phyloP scores from a whole-genome alignment of 805 yeast genomes.

The Geotrichum ghanense region DNA sequence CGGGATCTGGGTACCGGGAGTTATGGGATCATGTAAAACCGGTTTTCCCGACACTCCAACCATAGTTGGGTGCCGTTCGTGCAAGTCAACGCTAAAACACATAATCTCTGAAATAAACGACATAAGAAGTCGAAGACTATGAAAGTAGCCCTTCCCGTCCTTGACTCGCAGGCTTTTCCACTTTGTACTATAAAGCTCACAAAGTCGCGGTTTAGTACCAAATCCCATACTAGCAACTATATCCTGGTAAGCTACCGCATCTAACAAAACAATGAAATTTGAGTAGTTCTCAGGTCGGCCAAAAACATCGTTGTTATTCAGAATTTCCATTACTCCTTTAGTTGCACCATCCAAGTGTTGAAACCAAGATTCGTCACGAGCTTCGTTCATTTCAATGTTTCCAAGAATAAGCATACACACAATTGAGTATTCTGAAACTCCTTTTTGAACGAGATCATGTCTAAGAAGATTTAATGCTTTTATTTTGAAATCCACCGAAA shows the following conservation, averaged over 20 bases:
- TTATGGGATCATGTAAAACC: background rate
- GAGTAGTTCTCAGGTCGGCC: background rate
- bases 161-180: background rate
- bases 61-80: background rate
- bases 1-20: background rate
- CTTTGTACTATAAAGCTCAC: background rate
- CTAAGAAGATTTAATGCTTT: background rate
- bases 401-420: constrained; percentile 1
- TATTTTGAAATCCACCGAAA: background rate
- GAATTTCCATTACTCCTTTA: background rate
- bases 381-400: background rate
- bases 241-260: background rate
- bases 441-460: background rate
- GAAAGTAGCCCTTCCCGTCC: background rate
- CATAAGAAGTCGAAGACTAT: background rate
- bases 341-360: background rate
- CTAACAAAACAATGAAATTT: background rate
- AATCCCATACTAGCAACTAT: background rate
- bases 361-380: background rate
- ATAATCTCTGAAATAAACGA: background rate
- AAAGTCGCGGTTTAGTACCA: background rate
- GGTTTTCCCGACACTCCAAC: background rate
- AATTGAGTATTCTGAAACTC: background rate
- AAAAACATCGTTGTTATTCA: background rate
- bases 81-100: background rate